Percentiles rank a stretch among this genome's conserved stretches.
These are phyloP conservation scores for Bipolaris victoriae DNA, from an alignment of 2,329 filamentous ascomycete genomes.

Conservation along the genomic window DNA sequence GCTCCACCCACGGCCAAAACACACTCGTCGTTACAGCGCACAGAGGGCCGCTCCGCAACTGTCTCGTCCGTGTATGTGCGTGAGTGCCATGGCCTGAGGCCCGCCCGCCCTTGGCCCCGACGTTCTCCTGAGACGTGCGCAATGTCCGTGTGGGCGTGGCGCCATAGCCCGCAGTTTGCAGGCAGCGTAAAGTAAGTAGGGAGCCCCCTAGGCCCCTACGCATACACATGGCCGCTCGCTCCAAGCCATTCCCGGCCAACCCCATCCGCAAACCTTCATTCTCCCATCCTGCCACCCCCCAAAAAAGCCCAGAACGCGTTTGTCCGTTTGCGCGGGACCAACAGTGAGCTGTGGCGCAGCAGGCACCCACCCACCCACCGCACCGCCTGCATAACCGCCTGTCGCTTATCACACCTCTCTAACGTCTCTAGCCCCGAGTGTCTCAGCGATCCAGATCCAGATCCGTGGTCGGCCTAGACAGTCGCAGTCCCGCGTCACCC, in stretches of 20 bases:
- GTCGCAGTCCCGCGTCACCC: too few relatives aligned
- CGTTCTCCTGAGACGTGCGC: slow-evolving; percentile 38
- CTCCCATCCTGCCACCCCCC: not conserved
- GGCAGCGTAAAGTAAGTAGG: too few relatives aligned
- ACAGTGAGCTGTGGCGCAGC: slow-evolving; percentile 6
- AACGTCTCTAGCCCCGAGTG: not conserved
- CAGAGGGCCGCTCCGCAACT: slow-evolving; percentile 11
- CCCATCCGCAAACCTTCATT: slow-evolving; percentile 2
- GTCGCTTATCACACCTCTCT: slow-evolving; percentile 4
- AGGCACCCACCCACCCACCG: not conserved
- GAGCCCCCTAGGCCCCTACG: not conserved
- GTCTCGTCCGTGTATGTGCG: slow-evolving; percentile 14
- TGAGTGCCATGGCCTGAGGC: slow-evolving; percentile 3
- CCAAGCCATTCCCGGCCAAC: slow-evolving; percentile 1
- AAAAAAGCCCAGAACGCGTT: not conserved
- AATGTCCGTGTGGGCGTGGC: slow-evolving; percentile 21
- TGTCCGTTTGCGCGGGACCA: not conserved
- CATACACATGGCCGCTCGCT: not conserved
- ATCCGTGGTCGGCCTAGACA: not conserved
- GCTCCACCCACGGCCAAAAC: not conserved
- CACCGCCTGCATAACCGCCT: not conserved
- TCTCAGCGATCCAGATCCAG: slow-evolving; percentile 9
- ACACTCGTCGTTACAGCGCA: slow-evolving; percentile 1
- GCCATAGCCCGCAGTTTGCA: not conserved
- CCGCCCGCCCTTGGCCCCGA: slow-evolving; percentile 23